Evolutionary conservation across 2,329 filamentous ascomycete species (phyloP).

Genomic region (Myriosclerotinia scirpicola): DNA sequence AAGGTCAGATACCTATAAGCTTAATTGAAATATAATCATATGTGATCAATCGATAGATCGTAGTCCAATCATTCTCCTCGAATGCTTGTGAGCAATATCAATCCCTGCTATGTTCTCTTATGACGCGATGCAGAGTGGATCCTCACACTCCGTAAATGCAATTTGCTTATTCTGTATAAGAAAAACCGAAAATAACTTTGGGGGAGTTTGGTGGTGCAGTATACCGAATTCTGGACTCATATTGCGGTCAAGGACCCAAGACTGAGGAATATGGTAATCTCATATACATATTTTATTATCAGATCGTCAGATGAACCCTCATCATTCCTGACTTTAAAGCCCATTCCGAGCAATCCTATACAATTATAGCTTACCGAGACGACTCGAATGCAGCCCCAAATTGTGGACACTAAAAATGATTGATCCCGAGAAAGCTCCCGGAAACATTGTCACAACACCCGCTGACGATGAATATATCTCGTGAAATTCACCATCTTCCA

Average conservation of each 20-base stretch:
- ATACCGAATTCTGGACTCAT: neutral
- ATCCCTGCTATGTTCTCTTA: neutral
- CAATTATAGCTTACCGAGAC: neutral
- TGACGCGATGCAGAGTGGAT: no score
- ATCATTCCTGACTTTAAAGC: neutral
- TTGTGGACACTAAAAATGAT: neutral
- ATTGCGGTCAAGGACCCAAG: neutral
- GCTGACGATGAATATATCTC: constrained; percentile 28
- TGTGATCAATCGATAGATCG: constrained; percentile 10
- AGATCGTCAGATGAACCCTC: constrained; percentile 3
- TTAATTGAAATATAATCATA: constrained; percentile 8
- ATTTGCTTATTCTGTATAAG: neutral
- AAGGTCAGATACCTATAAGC: neutral
- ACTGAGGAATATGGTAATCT: neutral
- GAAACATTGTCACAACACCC: neutral
- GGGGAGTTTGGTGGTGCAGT: neutral
- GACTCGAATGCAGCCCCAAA: neutral
- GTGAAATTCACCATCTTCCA: constrained; percentile 26
- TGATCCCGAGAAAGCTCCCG: constrained; percentile 12
- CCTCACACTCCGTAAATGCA: constrained; percentile 6
- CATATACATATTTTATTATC: neutral
- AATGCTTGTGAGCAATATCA: neutral
- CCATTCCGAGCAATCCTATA: neutral
- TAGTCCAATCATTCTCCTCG: neutral
- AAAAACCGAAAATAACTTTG: neutral